A percentile compares a stretch with the other conserved stretches of the same genome.
These are phyloP conservation scores for Anisogramma anomala DNA, from an alignment of 2,329 filamentous ascomycete species.

Conservation along the genomic window DNA sequence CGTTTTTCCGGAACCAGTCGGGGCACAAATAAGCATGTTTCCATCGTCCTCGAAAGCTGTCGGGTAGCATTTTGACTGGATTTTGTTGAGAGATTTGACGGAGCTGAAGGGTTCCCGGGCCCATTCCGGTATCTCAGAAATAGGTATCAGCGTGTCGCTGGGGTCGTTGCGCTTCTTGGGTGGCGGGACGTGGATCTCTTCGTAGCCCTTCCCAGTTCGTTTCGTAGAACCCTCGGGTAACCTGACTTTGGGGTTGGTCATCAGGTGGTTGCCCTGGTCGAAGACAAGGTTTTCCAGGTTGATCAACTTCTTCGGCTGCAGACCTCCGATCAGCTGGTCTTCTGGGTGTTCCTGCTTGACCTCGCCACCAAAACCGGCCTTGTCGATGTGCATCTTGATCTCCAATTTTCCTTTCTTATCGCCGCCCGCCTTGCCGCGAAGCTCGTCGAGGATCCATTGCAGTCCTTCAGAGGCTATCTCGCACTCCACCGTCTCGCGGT, in stretches of 20 bases:
- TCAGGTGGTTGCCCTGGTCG: conserved; percentile 95
- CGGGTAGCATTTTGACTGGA: conserved; percentile 88
- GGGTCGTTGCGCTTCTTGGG: conserved; percentile 80
- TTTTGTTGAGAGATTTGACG: conserved; percentile 80
- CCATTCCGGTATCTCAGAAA: conserved; percentile 87
- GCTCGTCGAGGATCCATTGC: conserved; percentile 75
- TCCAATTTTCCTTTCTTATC: conserved; percentile 59
- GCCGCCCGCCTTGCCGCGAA: conserved; percentile 60
- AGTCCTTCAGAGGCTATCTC: conserved; percentile 88
- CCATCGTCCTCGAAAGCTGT: conserved; percentile 87
- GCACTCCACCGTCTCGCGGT: conserved; percentile 66
- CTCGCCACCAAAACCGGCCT: conserved; percentile 43
- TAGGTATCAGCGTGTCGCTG: conserved; percentile 68
- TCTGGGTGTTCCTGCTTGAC: conserved; percentile 47
- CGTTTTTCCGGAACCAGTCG: conserved; percentile 94
- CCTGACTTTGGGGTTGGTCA: conserved; percentile 96
- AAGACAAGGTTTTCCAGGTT: conserved; percentile 95
- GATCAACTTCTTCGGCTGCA: conserved; percentile 77
- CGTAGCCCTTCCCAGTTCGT: conserved; percentile 91
- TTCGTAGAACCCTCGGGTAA: conserved; percentile 92
- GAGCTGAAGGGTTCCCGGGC: conserved; percentile 74
- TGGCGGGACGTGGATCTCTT: conserved; percentile 92
- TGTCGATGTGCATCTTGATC: conserved; percentile 91
- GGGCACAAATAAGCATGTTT: conserved; percentile 95
- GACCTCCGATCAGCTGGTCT: conserved; percentile 62